Base-by-base conservation (phyloP, 306 rosid genomes). In the Fagus crenata region DNA sequence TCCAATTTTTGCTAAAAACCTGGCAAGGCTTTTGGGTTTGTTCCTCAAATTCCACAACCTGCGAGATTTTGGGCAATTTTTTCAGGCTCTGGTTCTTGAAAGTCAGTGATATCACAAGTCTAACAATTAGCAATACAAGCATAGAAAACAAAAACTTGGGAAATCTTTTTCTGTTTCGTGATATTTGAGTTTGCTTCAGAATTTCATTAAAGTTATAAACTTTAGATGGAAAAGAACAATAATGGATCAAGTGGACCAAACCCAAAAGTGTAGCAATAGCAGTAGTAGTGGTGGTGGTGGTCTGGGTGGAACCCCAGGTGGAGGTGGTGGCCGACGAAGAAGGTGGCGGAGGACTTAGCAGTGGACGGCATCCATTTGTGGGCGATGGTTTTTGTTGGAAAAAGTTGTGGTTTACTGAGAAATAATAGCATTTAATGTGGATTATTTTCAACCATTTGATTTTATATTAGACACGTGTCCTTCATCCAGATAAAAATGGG, bases 31-130 rank as follows among this genome's bases (percentile, higher is more conserved):
- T 22, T 22, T 22, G 28, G 28, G 28, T 22, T 22, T 22, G 28
- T 22, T 22, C 28, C 82, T 75, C 74, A 72, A 31, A 70, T 77
- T 72, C 69, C 61, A 51, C 22, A 53, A 32, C 37, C 67, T 18
- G 61, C 76, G 81, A 85, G 83, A 87, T 84, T 78, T 79, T 73
- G 70, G 83, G 78, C 80, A 69, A 73, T 78, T 31, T 55, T 14
- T 11, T 43, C 17, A 9, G 1, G 32, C 77, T 56, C 49, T 7
- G 69, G 4, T 56, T 76, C 61, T 51, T 63, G 73, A 36, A 13
- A 1, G 17, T 49, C 8, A 22, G 28, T 22, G 28, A 22, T 22
- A 22, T 22, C 28, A 22, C 28, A 22, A 22, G 28, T 22, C 28
- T 2, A 40, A 37, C 12, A 36, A 39, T 7, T 59, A 53, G 42